Evolutionary conservation across 352 stramenopile species (phyloP).

Genomic region (Globisporangium abappressorium): DNA sequence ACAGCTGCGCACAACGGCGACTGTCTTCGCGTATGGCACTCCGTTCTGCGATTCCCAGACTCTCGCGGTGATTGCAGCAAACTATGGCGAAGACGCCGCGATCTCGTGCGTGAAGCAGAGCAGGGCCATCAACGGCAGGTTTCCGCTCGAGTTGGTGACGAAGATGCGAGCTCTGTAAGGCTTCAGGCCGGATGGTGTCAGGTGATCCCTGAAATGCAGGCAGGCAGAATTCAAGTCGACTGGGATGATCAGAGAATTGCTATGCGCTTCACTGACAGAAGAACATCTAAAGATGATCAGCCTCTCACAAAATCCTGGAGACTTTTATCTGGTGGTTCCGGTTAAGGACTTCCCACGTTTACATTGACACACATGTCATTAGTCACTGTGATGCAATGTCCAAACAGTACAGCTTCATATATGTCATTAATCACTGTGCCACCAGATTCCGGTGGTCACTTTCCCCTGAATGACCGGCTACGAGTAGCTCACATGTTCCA

Average conservation of each 20-base stretch:
- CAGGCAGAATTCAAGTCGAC: no score
- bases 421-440: not conserved
- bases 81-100: not conserved
- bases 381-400: not conserved
- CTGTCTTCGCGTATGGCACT: not conserved
- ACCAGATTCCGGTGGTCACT: constrained; percentile 5
- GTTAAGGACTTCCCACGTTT: no score
- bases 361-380: not conserved
- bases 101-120: constrained; percentile 4
- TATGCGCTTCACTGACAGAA: no score
- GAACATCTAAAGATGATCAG: not conserved
- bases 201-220: no score
- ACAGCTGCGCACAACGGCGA: not conserved
- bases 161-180: not conserved
- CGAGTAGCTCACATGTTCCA: not conserved
- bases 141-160: not conserved
- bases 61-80: not conserved
- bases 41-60: not conserved
- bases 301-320: no score
- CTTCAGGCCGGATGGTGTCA: no score
- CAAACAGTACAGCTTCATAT: not conserved
- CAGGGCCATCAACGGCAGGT: not conserved
- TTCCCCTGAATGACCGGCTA: not conserved
- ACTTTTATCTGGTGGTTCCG: not conserved
- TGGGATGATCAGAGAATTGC: not conserved